Base-by-base conservation (phyloP, 148 eudicot genomes). In the Rheum nobile region DNA sequence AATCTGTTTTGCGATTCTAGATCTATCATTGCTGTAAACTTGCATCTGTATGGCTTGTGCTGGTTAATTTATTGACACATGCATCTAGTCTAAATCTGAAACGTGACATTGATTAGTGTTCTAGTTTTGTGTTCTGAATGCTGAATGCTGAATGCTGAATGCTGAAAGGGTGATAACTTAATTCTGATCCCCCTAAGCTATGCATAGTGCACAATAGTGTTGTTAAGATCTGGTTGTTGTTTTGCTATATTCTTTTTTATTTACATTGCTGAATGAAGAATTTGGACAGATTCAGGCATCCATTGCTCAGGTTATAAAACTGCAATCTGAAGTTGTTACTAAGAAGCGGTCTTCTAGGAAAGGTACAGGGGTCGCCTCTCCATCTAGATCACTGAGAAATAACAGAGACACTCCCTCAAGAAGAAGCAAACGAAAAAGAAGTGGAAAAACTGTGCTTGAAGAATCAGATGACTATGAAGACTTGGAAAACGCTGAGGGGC, bases 241-340 rank as follows among this genome's bases (percentile, higher is more conserved):
- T 11, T 28, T 59, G 14, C 32, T 12, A 13, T 59, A 28, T 59
- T 55, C 67, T 28, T 59, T 59, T 2, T 59, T 28, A 22, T 12
- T 57, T 57, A 57, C 65, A 57, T 57, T 38, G 44, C 71, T 35
- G 71, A 68, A 35, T 22, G 0, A 32, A 35, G 42, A 29, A 1
- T 48, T 50, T 78, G 72, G 63, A 72, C 86, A 91, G 96, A 90
- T 90, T 43, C 96, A 88, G 82, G 90, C 79, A 65, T 80, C 88
- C 52, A 88, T 90, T 78, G 91, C 92, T 16, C 83, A 88, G 81
- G 88, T 90, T 57, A 57, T 72, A 26, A 85, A 77, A 13, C 79
- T 90, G 41, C 96, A 90, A 77, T 79, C 89, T 46, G 96, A 90
- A 77, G 92, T 88, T 76, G 78, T 88, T 73, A 82, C 84, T 80